phyloP scores from a whole-genome alignment of 768 basidiomycete species.

The Serpula lacrymans region DNA sequence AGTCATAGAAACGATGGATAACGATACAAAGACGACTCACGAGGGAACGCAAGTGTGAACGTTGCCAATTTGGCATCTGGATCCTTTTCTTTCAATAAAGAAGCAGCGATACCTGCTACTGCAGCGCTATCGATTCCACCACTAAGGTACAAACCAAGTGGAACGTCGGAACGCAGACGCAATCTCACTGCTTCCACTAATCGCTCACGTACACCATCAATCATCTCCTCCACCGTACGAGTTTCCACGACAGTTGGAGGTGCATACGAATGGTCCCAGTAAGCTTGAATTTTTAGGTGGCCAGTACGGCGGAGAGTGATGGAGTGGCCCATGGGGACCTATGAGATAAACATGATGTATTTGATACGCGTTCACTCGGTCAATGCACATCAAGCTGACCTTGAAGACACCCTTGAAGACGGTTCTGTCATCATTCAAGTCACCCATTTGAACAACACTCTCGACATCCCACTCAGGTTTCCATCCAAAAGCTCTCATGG shows the following conservation, averaged over 20 bases:
- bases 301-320: constrained; percentile 3
- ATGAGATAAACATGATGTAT: constrained; percentile 1
- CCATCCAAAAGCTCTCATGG: constrained; percentile 15
- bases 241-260: not conserved
- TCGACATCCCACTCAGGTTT: constrained; percentile 14
- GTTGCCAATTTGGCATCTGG: constrained; percentile 6
- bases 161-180: constrained; percentile 13
- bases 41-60: constrained; percentile 10
- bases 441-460: constrained; percentile 8
- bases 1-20: not conserved
- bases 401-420: constrained; percentile 10
- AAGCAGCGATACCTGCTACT: constrained; percentile 12
- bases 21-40: constrained; percentile 1
- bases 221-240: constrained; percentile 6
- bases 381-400: constrained; percentile 6
- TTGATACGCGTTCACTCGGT: too few species aligned
- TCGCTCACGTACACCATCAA: constrained; percentile 3
- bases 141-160: constrained; percentile 13
- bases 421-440: constrained; percentile 10
- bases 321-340: constrained; percentile 2
- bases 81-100: constrained; percentile 10
- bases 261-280: constrained; percentile 14
- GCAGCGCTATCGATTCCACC: constrained; percentile 15
- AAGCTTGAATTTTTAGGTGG: constrained; percentile 5
- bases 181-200: constrained; percentile 10